Conservation (phyloP, 2,329 filamentous ascomycete species). For the Tolypocladium sp. region DNA sequence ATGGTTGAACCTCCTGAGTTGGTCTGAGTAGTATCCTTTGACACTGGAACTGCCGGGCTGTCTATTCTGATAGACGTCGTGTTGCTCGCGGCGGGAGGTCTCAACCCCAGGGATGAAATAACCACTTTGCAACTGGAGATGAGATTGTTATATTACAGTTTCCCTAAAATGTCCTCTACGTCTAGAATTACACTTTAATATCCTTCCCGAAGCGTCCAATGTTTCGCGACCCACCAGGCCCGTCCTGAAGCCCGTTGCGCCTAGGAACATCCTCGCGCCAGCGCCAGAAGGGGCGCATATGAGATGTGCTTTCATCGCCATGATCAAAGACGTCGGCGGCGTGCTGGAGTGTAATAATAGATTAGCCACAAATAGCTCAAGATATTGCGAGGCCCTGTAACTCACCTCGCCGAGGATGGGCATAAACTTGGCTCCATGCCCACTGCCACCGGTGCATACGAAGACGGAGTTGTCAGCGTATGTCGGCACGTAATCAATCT, state of each 20-base stretch:
- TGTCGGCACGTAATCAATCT: constrained; percentile 22
- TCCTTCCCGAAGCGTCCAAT: constrained; percentile 1
- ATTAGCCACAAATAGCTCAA: neutral
- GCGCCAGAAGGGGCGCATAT: constrained; percentile 20
- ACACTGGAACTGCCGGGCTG: too few species aligned
- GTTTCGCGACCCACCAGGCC: constrained; percentile 14
- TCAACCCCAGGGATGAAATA: too few species aligned
- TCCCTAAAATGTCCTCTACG: neutral
- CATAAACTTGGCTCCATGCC: constrained; percentile 26
- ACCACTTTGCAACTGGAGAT: too few species aligned
- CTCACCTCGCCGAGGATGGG: constrained; percentile 21
- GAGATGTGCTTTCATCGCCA: constrained; percentile 14
- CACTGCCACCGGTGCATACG: constrained; percentile 24
- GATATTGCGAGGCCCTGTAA: neutral
- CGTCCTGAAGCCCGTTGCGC: constrained; percentile 20
- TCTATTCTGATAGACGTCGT: too few species aligned
- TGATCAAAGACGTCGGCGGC: constrained; percentile 20
- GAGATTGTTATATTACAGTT: neutral
- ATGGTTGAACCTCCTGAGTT: too few species aligned
- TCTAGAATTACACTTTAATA: neutral
- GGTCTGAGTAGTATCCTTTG: too few species aligned
- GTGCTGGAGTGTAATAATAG: constrained; percentile 10
- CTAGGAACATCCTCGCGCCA: constrained; percentile 16
- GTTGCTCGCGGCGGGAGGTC: too few species aligned
- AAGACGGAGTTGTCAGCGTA: constrained; percentile 20